Evolutionary conservation across 129 eudicot genomes (phyloP).

Genomic region (Glebionis coronaria): DNA sequence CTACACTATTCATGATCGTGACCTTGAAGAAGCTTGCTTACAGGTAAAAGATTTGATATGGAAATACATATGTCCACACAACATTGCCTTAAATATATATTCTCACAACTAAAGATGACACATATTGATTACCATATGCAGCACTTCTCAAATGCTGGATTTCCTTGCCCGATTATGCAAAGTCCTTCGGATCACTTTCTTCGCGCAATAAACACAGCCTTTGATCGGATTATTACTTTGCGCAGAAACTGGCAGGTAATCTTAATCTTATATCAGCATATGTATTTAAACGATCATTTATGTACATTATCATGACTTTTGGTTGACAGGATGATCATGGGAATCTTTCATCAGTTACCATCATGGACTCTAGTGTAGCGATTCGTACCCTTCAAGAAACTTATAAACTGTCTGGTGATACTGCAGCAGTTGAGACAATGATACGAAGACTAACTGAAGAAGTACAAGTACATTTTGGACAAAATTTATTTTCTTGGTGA

Average conservation of each 20-base stretch:
- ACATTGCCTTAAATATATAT: too few species aligned
- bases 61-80: too few species aligned
- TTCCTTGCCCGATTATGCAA: slow-evolving; percentile 99
- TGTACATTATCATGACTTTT: background rate
- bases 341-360: slow-evolving; percentile 80
- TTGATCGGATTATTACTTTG: slow-evolving; percentile 84
- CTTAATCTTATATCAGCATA: background rate
- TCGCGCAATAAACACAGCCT: slow-evolving; percentile 90
- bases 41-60: slow-evolving; percentile 50
- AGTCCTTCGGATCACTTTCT: slow-evolving; percentile 96
- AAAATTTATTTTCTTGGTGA: slow-evolving; percentile 58
- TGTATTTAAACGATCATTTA: background rate
- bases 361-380: slow-evolving; percentile 93
- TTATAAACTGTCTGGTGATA: slow-evolving; percentile 78
- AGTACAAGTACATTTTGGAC: slow-evolving; percentile 32
- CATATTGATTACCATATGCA: slow-evolving; percentile 23
- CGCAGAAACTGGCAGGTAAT: slow-evolving; percentile 93
- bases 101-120: too few species aligned
- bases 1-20: too few species aligned
- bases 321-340: slow-evolving; percentile 37
- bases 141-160: slow-evolving; percentile 98
- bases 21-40: too few species aligned
- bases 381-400: slow-evolving; percentile 94
- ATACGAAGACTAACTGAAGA: slow-evolving; percentile 70
- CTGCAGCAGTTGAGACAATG: slow-evolving; percentile 83